Evolutionary conservation across 1,139 yeast genomes (phyloP), one percentile per base, ranked within the genome.

Genomic region (Diutina pseudorugosa): DNA sequence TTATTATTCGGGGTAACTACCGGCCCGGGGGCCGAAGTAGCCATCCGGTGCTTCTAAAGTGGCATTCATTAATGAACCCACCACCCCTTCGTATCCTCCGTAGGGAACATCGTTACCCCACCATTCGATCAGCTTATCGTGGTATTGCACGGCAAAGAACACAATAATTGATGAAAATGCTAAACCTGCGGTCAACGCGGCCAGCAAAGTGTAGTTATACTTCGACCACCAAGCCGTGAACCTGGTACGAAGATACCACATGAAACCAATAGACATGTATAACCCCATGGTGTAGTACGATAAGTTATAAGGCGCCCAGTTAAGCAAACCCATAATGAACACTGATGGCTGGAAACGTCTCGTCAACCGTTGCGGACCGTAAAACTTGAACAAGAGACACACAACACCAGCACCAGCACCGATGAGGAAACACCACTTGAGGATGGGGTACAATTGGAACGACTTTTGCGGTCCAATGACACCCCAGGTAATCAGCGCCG

Each of bases 401-500:
- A 33, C 58, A 64, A 61, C 80, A 81, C 1, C 85, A 85, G 85
- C 85, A 80, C 85, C 86, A 81, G 55, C 57, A 82, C 77, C 56
- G 79, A 67, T 54, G 79, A 74, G 0, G 85, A 85, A 42, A 80
- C 75, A 21, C 86, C 87, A 2, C 62, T 72, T 77, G 54, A 76
- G 60, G 30, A 64, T 68, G 52, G 72, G 68, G 19, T 33, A 47
- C 50, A 33, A 47, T 19, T 47, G 50, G 30, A 47, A 47, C 4
- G 42, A 20, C 19, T 33, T 47, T 60, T 76, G 70, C 23, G 90
- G 90, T 25, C 88, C 89, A 59, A 84, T 80, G 51, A 78, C 79
- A 56, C 88, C 87, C 79, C 82, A 80, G 23, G 79, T 65, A 16
- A 80, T 76, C 9, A 82, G 73, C n/a, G 82, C 72, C 47, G 76